Evolutionary conservation across 768 basidiomycete species (phyloP), one percentile per base, ranked within the genome.

Genomic region (Butyriboletus loyo): DNA sequence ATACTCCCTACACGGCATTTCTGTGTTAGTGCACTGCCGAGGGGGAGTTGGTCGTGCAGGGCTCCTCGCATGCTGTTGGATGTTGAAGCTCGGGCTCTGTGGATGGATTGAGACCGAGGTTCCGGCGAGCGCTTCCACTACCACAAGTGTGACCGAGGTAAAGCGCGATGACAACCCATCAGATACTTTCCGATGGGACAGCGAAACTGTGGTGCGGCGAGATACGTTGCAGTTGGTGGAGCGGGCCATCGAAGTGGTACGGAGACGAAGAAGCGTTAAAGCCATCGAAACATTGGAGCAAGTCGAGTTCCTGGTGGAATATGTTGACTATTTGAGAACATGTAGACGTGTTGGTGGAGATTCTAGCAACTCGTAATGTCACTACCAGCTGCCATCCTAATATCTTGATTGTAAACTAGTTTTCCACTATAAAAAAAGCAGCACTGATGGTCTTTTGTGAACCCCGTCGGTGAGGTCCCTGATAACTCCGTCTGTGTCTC

Each of bases 251-350:
- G 71, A 75, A 7, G 79, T 92, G 50, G 81, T 94, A 8, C 72
- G 95, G 44, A 73, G 80, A 55, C 73, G 93, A 55, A 74, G 95
- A 55, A 93, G 92, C 59, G 69, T 86, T 51, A 98, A 98, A 67
- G 93, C 94, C 2, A 82, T 98, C 36, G 96, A 98, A 68, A 96
- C 92, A 4, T 86, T 89, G 65, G 92, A 97, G 66, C 95, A 98
- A 69, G 96, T 96, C 15, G 73, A 77, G 57, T 93, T 94, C 63
- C 69, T 94, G 44, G 81, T 86, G 0, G 86, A 90, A 28, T 94
- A 82, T 66, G 82, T 91, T 4, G 81, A 85, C 35, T 83, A 79
- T 70, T 64, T 90, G 52, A 66, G 75, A 46, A 53, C 54, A 11
- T 51, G 53, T 38, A 57, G 56, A 37, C 43, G 22, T 31, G 13